phyloP scores from a whole-genome alignment of 306 rosid species.

The Castanea crenata region DNA sequence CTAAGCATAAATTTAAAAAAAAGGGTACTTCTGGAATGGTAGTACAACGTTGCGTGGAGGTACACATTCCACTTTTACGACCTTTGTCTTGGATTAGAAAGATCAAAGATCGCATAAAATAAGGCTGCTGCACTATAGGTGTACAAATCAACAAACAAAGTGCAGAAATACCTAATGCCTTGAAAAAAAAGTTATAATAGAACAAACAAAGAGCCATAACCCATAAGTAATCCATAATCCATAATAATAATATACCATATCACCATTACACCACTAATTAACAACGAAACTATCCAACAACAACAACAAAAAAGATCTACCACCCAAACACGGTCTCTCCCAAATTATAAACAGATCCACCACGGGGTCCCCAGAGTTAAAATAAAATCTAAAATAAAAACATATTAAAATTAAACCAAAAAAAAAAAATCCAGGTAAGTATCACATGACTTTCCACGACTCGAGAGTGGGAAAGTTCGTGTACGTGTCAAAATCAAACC shows the following conservation, averaged over 20 bases:
- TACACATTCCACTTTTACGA: no score
- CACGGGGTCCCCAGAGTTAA: background rate
- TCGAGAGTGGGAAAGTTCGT: constrained; percentile 83
- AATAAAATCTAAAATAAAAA: background rate
- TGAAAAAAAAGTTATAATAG: background rate
- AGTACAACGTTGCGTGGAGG: no score
- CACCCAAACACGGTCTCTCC: constrained; percentile 20
- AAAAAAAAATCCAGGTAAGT: background rate
- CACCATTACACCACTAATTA: constrained; percentile 9
- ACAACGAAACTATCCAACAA: constrained; percentile 27
- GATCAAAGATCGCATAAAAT: no score
- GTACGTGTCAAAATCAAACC: constrained; percentile 62
- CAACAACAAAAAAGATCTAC: background rate
- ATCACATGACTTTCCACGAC: constrained; percentile 86
- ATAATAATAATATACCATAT: background rate
- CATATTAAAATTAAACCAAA: background rate
- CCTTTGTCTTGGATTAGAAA: no score
- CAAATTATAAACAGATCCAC: constrained; percentile 35
- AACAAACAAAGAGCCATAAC: constrained; percentile 8
- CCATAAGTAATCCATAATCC: background rate
- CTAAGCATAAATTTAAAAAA: no score
- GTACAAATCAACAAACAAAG: no score
- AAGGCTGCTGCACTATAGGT: no score
- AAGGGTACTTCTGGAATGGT: no score
- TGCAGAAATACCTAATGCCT: no score